A percentile compares a stretch with the other conserved stretches of the same genome.
Conservation (phyloP, 2,329 filamentous ascomycete species). For the Aspergillus quadricinctus region DNA sequence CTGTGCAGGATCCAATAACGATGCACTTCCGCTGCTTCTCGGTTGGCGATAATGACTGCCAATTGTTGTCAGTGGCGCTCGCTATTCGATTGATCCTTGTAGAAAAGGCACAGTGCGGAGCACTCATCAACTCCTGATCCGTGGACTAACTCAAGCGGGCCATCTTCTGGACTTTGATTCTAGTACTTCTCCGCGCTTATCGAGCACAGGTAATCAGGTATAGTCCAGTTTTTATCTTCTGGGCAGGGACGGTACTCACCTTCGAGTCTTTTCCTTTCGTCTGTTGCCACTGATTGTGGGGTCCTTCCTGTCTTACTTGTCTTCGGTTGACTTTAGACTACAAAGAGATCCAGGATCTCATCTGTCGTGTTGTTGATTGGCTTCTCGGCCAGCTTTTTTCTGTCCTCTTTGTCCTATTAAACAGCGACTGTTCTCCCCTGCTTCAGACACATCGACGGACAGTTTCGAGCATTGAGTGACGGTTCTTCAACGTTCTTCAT, state of each 20-base stretch:
- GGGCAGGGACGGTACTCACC: constrained; percentile 11
- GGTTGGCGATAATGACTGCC: constrained; percentile 8
- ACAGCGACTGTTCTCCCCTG: constrained; percentile 1
- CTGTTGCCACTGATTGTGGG: constrained; percentile 10
- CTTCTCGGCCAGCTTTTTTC: constrained; percentile 3
- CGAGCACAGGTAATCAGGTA: constrained; percentile 7
- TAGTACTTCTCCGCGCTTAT: not conserved
- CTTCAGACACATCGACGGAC: not conserved
- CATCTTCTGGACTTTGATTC: not conserved
- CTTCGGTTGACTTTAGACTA: constrained; percentile 4
- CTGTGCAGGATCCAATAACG: not conserved
- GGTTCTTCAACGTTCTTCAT: not conserved
- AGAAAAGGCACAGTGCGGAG: constrained; percentile 9
- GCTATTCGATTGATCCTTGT: constrained; percentile 6
- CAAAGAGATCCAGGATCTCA: constrained; percentile 13
- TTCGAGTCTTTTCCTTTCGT: constrained; percentile 4
- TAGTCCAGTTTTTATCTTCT: not conserved
- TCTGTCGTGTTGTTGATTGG: constrained; percentile 12
- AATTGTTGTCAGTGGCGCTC: constrained; percentile 5
- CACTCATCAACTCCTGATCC: not conserved
- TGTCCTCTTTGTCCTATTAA: constrained; percentile 10
- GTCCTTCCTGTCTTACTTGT: constrained; percentile 8
- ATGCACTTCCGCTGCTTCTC: not conserved
- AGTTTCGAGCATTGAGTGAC: not conserved
- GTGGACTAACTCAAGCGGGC: not conserved